Conservation (phyloP, 805 yeast species). For the Metschnikowia cubensis region DNA sequence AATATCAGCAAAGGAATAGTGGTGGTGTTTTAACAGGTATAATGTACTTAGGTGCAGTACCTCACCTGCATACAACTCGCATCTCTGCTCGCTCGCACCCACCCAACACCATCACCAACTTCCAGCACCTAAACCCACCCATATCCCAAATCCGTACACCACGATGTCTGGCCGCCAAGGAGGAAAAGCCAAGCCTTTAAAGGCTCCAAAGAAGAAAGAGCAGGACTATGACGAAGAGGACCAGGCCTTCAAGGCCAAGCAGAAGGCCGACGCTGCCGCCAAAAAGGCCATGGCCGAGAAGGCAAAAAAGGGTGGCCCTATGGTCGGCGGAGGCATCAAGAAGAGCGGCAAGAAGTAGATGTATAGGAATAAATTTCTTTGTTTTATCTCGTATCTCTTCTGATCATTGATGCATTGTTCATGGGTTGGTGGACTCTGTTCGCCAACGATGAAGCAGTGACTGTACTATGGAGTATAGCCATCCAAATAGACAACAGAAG, state of each 20-base stretch:
- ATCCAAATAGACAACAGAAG: too few relatives aligned
- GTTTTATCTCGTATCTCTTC: not conserved
- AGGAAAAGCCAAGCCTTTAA: constrained; percentile 90
- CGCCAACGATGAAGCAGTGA: too few relatives aligned
- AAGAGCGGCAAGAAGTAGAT: constrained; percentile 53
- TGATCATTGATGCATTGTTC: too few relatives aligned
- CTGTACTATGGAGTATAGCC: too few relatives aligned
- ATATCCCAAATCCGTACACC: not conserved
- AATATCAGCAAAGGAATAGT: too few relatives aligned
- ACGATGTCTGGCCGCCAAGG: constrained; percentile 95
- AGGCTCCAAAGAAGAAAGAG: constrained; percentile 77
- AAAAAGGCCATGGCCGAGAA: constrained; percentile 84
- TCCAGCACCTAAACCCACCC: too few relatives aligned
- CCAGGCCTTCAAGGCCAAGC: constrained; percentile 85
- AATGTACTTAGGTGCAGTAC: too few relatives aligned
- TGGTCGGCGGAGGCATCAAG: constrained; percentile 93
- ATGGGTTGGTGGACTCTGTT: too few relatives aligned
- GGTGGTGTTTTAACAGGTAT: too few relatives aligned
- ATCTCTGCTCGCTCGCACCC: not conserved
- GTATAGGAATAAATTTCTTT: not conserved
- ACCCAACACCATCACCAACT: not conserved
- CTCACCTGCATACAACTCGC: not conserved
- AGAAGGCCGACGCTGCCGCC: constrained; percentile 91
- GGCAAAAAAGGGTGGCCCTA: constrained; percentile 87
- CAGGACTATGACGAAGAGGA: constrained; percentile 85